phyloP scores from a whole-genome alignment of 768 basidiomycete genomes.

The Phlegmacium glaucopus region DNA sequence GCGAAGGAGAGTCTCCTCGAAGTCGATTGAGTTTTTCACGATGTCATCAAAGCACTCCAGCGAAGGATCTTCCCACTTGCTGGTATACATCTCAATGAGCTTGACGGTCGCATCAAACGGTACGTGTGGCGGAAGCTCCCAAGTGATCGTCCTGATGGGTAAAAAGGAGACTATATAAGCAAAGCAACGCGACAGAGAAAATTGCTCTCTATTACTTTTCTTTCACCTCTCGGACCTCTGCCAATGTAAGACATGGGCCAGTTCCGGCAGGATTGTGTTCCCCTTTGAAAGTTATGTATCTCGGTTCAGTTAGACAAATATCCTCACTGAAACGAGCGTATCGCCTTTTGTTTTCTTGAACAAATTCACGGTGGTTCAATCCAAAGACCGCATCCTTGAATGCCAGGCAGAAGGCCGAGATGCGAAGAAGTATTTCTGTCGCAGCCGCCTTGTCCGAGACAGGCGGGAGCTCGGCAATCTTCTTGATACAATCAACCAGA shows the following conservation, averaged over 20 bases:
- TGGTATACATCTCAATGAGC: constrained; percentile 24
- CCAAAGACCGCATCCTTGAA: constrained; percentile 23
- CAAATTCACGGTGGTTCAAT: constrained; percentile 18
- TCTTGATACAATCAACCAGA: constrained; percentile 29
- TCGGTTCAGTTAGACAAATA: constrained; percentile 30
- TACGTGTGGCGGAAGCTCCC: constrained; percentile 34
- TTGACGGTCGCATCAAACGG: constrained; percentile 32
- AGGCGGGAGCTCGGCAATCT: constrained; percentile 39
- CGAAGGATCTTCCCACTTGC: constrained; percentile 26
- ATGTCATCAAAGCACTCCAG: constrained; percentile 29
- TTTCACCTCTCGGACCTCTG: constrained; percentile 27
- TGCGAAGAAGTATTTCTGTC: constrained; percentile 40
- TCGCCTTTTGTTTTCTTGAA: constrained; percentile 24
- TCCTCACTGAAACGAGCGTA: constrained; percentile 28
- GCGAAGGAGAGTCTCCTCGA: constrained; percentile 17
- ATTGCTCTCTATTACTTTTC: constrained; percentile 16
- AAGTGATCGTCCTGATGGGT: constrained; percentile 27
- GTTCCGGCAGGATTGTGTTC: too few relatives aligned
- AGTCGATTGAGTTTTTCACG: constrained; percentile 1
- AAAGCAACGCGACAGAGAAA: neutral
- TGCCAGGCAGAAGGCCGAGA: constrained; percentile 39
- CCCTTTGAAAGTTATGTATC: constrained; percentile 15
- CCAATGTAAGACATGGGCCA: constrained; percentile 11
- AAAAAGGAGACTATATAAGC: neutral
- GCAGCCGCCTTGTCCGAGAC: constrained; percentile 35